Evolutionary conservation across 2,329 filamentous ascomycete species (phyloP), one percentile per base, ranked within the genome.

Genomic region (Aspergillus phoenicis): DNA sequence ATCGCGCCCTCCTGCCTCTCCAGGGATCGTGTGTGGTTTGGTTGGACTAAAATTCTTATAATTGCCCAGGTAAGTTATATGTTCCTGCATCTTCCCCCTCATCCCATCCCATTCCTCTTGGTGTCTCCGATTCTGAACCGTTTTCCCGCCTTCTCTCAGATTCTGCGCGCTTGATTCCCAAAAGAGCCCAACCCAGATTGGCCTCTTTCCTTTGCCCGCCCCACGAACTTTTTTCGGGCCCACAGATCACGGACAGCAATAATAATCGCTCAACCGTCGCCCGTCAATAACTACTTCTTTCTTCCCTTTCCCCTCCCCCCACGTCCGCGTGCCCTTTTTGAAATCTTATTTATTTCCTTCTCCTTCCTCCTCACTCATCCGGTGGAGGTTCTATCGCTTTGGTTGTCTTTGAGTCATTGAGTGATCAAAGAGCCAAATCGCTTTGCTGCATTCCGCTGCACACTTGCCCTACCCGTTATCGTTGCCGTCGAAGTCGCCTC

Each of bases 401-500:
- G 62, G 65, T 69, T 68, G 69, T 65, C 65, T 58, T 63, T 65
- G 62, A 39, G 63, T 51, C 47, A 49, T 49, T 49, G 45, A 30
- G 10, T 49, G 45, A 49, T 49, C 45, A 45, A 47, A 48, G 33
- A 51, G 30, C 17, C 47, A 51, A 30, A 5, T 17, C 41, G 28
- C 63, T 63, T 62, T 41, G 6, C 20, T 11, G 26, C 33, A 48
- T 15, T 28, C 10, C 41, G 41, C 30, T 39, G 55, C 26, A 57
- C 66, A 61, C 59, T 47, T 30, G 26, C 47, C 36, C 52, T 33
- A n/a, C 59, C 33, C 53, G 57, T 45, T 45, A 54, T 45, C 47
- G 38, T 56, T 52, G 22, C 58, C 48, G 36, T 57, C 52, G 20
- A 48, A 43, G 28, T 63, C 20, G 38, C 56, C 54, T 67, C 61